phyloP scores from a whole-genome alignment of 2,329 filamentous ascomycete genomes.

The Calonectria henricotiae region DNA sequence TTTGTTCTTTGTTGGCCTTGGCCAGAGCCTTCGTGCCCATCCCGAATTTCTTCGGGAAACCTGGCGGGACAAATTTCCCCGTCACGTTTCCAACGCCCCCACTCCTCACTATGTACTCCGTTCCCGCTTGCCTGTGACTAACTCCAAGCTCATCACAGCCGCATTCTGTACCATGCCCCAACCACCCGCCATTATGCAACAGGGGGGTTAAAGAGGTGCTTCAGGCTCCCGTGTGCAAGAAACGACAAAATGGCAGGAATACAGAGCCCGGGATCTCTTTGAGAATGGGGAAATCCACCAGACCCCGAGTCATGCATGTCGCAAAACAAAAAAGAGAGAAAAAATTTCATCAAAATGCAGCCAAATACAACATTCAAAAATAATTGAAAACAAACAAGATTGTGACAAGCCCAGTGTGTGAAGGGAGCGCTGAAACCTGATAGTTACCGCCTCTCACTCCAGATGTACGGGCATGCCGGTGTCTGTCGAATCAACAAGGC shows the following conservation, averaged over 20 bases:
- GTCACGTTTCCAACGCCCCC: background rate
- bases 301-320: background rate
- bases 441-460: conserved; percentile 1
- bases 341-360: background rate
- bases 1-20: conserved; percentile 1
- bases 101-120: background rate
- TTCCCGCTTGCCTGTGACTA: background rate
- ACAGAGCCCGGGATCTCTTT: background rate
- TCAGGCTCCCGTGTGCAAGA: background rate
- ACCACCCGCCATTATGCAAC: background rate
- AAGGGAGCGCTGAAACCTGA: background rate
- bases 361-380: background rate
- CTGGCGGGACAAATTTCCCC: conserved; percentile 10
- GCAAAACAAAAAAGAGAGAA: conserved; percentile 14
- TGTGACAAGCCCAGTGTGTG: background rate
- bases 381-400: background rate
- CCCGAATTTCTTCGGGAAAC: background rate
- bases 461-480: background rate
- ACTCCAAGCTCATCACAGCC: background rate
- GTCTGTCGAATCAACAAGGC: background rate
- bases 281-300: background rate
- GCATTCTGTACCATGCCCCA: background rate
- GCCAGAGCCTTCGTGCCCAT: background rate
- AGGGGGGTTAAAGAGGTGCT: background rate
- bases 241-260: background rate